Percentiles rank a stretch among this genome's conserved stretches.
Evolutionary conservation across 139 green algal species (phyloP).

Genomic region (Chlamydomonas sp.): DNA sequence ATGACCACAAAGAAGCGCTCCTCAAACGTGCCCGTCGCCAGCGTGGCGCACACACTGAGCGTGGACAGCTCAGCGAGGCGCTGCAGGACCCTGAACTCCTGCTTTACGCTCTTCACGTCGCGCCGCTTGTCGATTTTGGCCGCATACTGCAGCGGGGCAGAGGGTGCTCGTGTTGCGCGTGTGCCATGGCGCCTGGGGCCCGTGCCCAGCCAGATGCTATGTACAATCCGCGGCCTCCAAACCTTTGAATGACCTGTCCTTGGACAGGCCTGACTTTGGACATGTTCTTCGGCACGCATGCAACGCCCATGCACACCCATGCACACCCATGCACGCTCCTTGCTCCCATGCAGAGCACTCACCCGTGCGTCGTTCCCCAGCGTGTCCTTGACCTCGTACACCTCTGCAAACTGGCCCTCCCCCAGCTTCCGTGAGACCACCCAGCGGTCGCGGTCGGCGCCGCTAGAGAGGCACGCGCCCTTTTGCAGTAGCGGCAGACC

Average conservation of each 20-base stretch:
- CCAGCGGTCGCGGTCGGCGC: constrained; percentile 24
- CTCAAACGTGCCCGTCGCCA: constrained; percentile 30
- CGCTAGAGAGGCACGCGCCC: constrained; percentile 11
- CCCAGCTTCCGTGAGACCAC: constrained; percentile 50
- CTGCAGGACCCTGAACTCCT: constrained; percentile 38
- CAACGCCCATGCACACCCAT: no score
- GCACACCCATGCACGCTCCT: not conserved
- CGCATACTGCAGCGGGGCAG: constrained; percentile 50
- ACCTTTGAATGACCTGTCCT: no score
- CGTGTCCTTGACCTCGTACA: constrained; percentile 53
- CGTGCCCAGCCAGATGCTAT: no score
- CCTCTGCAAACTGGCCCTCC: constrained; percentile 69
- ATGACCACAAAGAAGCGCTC: constrained; percentile 70
- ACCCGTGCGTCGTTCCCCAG: constrained; percentile 16
- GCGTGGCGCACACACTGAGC: constrained; percentile 27
- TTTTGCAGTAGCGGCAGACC: constrained; percentile 18
- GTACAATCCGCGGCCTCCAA: no score
- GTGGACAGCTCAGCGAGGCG: not conserved
- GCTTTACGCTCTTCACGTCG: constrained; percentile 44
- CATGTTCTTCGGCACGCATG: no score
- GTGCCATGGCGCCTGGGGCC: no score
- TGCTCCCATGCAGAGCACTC: no score
- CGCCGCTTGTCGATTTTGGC: constrained; percentile 55
- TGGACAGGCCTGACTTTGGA: no score
- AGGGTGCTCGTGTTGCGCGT: no score